Percentiles rank a stretch among this genome's conserved stretches.
phyloP scores from a whole-genome alignment of 2,329 filamentous ascomycete genomes.

The Nothomitra cinnamomea region DNA sequence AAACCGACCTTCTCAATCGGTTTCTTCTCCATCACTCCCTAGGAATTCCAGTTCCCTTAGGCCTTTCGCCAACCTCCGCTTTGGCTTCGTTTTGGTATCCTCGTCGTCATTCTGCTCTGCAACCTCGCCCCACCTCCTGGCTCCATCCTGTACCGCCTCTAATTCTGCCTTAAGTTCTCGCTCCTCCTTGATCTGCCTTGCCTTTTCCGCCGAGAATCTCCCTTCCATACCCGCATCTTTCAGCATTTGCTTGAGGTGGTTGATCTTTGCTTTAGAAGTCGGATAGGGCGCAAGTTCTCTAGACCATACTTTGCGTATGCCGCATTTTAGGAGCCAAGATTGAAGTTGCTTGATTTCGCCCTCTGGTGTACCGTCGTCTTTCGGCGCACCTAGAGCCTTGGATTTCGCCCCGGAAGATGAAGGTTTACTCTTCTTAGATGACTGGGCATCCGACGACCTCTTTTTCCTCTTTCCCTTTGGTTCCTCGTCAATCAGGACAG shows the following conservation, averaged over 20 bases:
- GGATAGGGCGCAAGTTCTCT: slow-evolving; percentile 64
- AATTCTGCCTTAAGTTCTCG: slow-evolving; percentile 73
- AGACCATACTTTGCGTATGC: slow-evolving; percentile 81
- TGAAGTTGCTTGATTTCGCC: slow-evolving; percentile 80
- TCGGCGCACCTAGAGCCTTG: slow-evolving; percentile 22
- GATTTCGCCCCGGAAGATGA: slow-evolving; percentile 21
- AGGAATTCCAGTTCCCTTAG: slow-evolving; percentile 38
- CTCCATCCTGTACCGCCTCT: slow-evolving; percentile 68
- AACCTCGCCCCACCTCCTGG: slow-evolving; percentile 54
- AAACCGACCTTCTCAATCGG: neutral
- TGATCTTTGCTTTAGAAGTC: slow-evolving; percentile 62
- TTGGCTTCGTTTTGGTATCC: slow-evolving; percentile 20
- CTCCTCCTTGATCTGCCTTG: slow-evolving; percentile 70
- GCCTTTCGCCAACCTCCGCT: slow-evolving; percentile 25
- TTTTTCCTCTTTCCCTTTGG: slow-evolving; percentile 37
- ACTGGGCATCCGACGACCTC: slow-evolving; percentile 18
- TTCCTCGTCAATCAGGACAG: slow-evolving; percentile 60
- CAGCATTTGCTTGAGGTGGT: slow-evolving; percentile 63
- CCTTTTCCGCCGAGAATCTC: slow-evolving; percentile 70
- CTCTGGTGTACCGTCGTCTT: slow-evolving; percentile 40
- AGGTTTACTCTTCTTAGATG: slow-evolving; percentile 18
- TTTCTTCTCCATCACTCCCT: slow-evolving; percentile 50
- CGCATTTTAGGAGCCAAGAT: slow-evolving; percentile 73
- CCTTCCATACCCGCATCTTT: slow-evolving; percentile 74
- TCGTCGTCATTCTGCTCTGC: slow-evolving; percentile 25